Conservation (phyloP, 148 eudicot species). For the Polygonum maritimum region DNA sequence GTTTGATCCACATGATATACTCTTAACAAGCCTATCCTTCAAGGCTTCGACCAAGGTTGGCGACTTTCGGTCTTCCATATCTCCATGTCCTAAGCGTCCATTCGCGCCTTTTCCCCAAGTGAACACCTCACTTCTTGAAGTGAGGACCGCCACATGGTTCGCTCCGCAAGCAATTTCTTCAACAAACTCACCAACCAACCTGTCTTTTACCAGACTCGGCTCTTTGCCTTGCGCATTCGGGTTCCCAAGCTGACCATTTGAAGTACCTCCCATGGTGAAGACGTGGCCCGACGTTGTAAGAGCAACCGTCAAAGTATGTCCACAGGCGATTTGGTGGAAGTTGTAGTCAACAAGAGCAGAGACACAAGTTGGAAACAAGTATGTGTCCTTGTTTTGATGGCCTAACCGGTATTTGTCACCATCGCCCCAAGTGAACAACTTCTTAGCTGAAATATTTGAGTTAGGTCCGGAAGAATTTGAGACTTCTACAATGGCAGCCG, state of each 20-base stretch:
- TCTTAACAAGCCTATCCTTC: slow-evolving; percentile 59
- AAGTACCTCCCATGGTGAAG: slow-evolving; percentile 88
- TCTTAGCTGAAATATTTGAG: slow-evolving; percentile 39
- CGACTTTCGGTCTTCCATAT: slow-evolving; percentile 49
- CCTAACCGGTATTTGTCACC: slow-evolving; percentile 94
- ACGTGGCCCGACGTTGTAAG: slow-evolving; percentile 71
- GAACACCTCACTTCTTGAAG: slow-evolving; percentile 74
- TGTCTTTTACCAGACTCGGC: slow-evolving; percentile 77
- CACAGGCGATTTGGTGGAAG: slow-evolving; percentile 84
- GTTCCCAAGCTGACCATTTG: slow-evolving; percentile 89
- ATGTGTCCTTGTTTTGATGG: slow-evolving; percentile 84
- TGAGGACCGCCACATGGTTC: slow-evolving; percentile 74
- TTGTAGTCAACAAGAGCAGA: slow-evolving; percentile 75
- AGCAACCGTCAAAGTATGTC: slow-evolving; percentile 82
- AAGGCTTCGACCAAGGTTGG: slow-evolving; percentile 65
- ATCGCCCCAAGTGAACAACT: slow-evolving; percentile 94
- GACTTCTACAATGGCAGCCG: slow-evolving; percentile 90
- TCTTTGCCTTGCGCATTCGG: slow-evolving; percentile 60
- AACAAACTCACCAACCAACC: slow-evolving; percentile 43
- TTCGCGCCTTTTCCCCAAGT: slow-evolving; percentile 79
- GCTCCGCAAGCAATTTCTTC: slow-evolving; percentile 90
- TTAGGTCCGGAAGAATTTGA: slow-evolving; percentile 24
- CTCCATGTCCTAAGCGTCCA: slow-evolving; percentile 74
- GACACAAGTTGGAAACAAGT: slow-evolving; percentile 80
- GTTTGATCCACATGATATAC: slow-evolving; percentile 60